Evolutionary conservation across 495 filamentous ascomycete species (phyloP).

Genomic region (Hypoxylon perforatum): DNA sequence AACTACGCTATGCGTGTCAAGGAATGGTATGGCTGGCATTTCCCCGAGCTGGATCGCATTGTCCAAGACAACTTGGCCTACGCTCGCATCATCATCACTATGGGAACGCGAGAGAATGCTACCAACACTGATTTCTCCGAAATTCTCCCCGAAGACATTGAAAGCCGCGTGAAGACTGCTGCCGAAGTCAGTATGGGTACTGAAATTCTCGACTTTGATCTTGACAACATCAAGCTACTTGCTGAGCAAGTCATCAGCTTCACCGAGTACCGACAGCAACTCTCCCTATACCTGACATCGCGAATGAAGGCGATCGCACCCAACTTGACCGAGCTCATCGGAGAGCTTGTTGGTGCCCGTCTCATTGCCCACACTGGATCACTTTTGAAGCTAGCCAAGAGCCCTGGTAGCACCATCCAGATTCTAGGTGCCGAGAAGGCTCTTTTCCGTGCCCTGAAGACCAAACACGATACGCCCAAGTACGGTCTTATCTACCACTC

Average conservation of each 20-base stretch:
- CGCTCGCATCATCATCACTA: constrained; percentile 81
- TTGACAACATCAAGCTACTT: constrained; percentile 88
- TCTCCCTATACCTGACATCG: constrained; percentile 87
- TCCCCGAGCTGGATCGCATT: constrained; percentile 96
- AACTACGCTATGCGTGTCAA: constrained; percentile 98
- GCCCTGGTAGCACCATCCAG: constrained; percentile 93
- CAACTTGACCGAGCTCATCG: constrained; percentile 93
- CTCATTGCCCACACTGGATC: constrained; percentile 96
- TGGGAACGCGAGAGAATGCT: constrained; percentile 87
- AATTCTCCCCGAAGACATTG: constrained; percentile 96
- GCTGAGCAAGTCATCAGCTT: constrained; percentile 93
- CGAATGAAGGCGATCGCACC: constrained; percentile 98
- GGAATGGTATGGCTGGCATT: constrained; percentile 99
- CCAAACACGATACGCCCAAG: constrained; percentile 99
- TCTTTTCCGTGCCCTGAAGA: constrained; percentile 97
- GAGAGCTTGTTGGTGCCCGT: constrained; percentile 93
- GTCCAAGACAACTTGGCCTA: constrained; percentile 98
- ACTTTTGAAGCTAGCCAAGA: constrained; percentile 95
- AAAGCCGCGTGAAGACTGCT: constrained; percentile 88
- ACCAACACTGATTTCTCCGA: constrained; percentile 83
- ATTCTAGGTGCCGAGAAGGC: constrained; percentile 99
- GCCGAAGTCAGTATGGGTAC: constrained; percentile 99
- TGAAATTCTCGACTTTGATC: constrained; percentile 88
- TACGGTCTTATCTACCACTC: constrained; percentile 99
- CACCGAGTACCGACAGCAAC: constrained; percentile 86